These are phyloP conservation scores for Staphylotrichum tortipilum DNA, from an alignment of 495 filamentous ascomycete species.

Conservation along the genomic window DNA sequence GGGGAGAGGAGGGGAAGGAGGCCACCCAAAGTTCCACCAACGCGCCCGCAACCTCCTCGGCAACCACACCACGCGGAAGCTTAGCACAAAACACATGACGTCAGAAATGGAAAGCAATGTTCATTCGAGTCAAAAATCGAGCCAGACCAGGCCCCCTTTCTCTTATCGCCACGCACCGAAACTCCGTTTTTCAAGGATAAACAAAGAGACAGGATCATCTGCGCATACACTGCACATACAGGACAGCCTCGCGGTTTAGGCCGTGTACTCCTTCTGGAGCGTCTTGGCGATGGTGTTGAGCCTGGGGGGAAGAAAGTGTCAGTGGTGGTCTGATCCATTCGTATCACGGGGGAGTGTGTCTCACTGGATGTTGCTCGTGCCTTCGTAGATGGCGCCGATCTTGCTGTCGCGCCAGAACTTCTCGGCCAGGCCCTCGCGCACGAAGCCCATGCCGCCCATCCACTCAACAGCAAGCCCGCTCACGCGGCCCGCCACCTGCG, in stretches of 20 bases:
- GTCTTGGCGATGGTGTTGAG: conserved; percentile 89
- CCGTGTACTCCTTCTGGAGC: conserved; percentile 82
- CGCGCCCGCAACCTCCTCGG: too few relatives aligned
- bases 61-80: too few relatives aligned
- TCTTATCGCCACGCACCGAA: not conserved
- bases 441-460: conserved; percentile 98
- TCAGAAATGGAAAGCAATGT: too few relatives aligned
- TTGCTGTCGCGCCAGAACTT: conserved; percentile 98
- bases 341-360: too few relatives aligned
- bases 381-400: conserved; percentile 98
- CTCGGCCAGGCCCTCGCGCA: conserved; percentile 92
- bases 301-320: conserved; percentile 54
- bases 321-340: too few relatives aligned
- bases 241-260: too few relatives aligned
- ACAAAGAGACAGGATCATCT: too few relatives aligned
- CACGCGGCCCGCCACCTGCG: conserved; percentile 85
- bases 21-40: too few relatives aligned
- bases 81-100: too few relatives aligned
- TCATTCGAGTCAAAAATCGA: too few relatives aligned
- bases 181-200: conserved; percentile 3
- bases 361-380: conserved; percentile 62
- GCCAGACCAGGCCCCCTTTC: too few relatives aligned
- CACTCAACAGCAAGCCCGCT: conserved; percentile 85
- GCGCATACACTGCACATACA: not conserved
- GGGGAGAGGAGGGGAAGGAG: too few relatives aligned